Conservation (phyloP, 805 yeast species). For the Nakazawaea ernobii region DNA sequence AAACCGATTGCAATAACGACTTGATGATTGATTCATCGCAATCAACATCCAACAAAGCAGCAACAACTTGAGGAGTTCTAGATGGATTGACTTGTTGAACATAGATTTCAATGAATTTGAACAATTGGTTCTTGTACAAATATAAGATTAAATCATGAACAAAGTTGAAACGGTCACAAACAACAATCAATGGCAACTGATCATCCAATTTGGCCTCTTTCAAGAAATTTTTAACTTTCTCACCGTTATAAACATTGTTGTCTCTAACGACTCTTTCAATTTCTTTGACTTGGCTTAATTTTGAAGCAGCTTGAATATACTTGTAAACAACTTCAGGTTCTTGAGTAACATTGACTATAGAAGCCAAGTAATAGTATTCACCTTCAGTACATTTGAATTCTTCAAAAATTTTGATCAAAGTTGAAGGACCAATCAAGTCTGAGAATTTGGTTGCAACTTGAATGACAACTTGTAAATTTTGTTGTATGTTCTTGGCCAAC, state of each 20-base stretch:
- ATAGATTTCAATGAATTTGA: constrained; percentile 95
- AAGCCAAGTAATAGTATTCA: constrained; percentile 85
- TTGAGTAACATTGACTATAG: constrained; percentile 88
- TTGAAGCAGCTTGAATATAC: constrained; percentile 92
- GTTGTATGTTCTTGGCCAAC: constrained; percentile 72
- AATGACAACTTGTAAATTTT: constrained; percentile 85
- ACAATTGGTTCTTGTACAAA: constrained; percentile 91
- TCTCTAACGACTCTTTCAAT: constrained; percentile 94
- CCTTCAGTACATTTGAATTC: constrained; percentile 92
- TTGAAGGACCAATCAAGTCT: constrained; percentile 82
- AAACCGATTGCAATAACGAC: constrained; percentile 71
- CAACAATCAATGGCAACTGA: constrained; percentile 93
- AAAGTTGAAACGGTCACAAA: constrained; percentile 86
- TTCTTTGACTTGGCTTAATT: constrained; percentile 84
- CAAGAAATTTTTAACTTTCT: constrained; percentile 93
- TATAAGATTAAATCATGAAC: constrained; percentile 91
- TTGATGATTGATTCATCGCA: constrained; percentile 89
- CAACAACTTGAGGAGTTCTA: constrained; percentile 93
- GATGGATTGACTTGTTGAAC: constrained; percentile 97
- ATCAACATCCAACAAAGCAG: constrained; percentile 94
- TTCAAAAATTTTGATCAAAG: constrained; percentile 86
- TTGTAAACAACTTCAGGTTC: constrained; percentile 95
- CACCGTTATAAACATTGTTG: constrained; percentile 92
- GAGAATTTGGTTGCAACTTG: constrained; percentile 97
- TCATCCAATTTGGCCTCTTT: constrained; percentile 92